phyloP scores from a whole-genome alignment of 305 asterid genomes.

The Solanum hybrid region DNA sequence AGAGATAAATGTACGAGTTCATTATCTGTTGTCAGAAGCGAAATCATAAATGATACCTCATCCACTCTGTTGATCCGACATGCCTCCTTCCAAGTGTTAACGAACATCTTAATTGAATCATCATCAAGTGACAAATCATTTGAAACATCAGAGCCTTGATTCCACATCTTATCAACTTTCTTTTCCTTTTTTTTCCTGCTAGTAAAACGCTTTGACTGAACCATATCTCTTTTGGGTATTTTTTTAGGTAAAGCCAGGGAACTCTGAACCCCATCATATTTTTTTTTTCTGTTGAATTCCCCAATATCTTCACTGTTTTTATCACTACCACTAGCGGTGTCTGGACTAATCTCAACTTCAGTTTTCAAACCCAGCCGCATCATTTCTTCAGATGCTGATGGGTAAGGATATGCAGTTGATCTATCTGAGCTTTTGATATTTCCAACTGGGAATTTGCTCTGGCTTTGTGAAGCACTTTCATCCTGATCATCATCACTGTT shows the following conservation, averaged over 20 bases:
- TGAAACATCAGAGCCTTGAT: background rate
- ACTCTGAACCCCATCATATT: slow-evolving; percentile 19
- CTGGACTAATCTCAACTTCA: slow-evolving; percentile 22
- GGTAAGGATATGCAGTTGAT: slow-evolving; percentile 77
- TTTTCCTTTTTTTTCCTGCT: slow-evolving; percentile 11
- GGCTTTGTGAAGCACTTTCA: slow-evolving; percentile 21
- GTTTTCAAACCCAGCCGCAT: slow-evolving; percentile 60
- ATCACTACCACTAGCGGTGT: slow-evolving; percentile 18
- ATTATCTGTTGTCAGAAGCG: background rate
- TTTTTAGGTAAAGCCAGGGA: slow-evolving; percentile 29
- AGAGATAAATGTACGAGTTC: background rate
- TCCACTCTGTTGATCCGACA: slow-evolving; percentile 38
- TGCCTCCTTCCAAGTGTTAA: slow-evolving; percentile 77
- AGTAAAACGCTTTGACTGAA: slow-evolving; percentile 5
- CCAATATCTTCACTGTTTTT: slow-evolving; percentile 21
- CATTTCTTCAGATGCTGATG: slow-evolving; percentile 84
- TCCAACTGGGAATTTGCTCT: slow-evolving; percentile 23
- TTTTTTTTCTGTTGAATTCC: slow-evolving; percentile 40
- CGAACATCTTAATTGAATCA: slow-evolving; percentile 50
- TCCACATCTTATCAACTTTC: slow-evolving; percentile 3
- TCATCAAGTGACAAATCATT: slow-evolving; percentile 23
- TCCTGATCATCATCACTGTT: slow-evolving; percentile 33
- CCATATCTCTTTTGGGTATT: slow-evolving; percentile 26
- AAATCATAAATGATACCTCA: slow-evolving; percentile 41
- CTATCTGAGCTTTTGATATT: slow-evolving; percentile 36